These are phyloP conservation scores for Russula abietina DNA, from an alignment of 768 basidiomycete species.

Conservation along the genomic window DNA sequence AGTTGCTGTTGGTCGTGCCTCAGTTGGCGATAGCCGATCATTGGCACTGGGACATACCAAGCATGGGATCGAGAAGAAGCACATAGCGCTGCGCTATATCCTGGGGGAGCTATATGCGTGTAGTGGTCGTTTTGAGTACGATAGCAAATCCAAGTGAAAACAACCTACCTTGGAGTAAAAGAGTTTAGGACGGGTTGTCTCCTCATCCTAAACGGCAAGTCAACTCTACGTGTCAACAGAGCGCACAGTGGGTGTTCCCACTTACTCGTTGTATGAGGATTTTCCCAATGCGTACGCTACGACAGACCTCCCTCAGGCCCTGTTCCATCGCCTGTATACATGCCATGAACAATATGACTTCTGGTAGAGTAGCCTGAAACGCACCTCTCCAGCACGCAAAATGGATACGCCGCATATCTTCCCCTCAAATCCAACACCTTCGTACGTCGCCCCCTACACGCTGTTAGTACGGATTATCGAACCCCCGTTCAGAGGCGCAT, in stretches of 20 bases:
- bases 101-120: conserved; percentile 63
- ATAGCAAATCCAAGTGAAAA: background rate
- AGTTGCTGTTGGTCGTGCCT: conserved; percentile 52
- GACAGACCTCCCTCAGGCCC: conserved; percentile 90
- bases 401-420: conserved; percentile 97
- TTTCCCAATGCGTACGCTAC: conserved; percentile 92
- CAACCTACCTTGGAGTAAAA: conserved; percentile 74
- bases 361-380: conserved; percentile 14
- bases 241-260: background rate
- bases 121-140: background rate
- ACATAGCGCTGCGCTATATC: conserved; percentile 91
- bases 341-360: background rate
- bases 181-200: conserved; percentile 86
- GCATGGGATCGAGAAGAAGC: conserved; percentile 94
- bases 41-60: conserved; percentile 49
- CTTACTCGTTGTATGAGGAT: conserved; percentile 92
- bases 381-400: conserved; percentile 84
- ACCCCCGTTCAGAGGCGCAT: background rate
- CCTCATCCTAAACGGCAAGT: conserved; percentile 66
- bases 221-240: conserved; percentile 2
- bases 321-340: conserved; percentile 86
- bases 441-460: conserved; percentile 67
- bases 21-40: background rate
- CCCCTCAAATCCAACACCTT: conserved; percentile 92
- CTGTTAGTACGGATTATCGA: background rate